phyloP scores from a whole-genome alignment of 805 yeast genomes.

The Cyberlindnera misumaiensis region DNA sequence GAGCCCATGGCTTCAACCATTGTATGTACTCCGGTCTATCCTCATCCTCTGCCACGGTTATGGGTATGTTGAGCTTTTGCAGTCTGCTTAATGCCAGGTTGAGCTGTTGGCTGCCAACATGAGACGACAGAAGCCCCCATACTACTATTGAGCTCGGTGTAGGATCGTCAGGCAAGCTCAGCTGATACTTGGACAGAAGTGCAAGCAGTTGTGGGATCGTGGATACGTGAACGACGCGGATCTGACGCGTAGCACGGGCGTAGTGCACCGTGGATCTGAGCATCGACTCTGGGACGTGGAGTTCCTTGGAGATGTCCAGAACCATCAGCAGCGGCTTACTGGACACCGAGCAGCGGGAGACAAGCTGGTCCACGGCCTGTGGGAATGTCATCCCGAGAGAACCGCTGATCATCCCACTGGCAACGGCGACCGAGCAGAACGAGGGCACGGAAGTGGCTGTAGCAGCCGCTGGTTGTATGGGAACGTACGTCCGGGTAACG shows the following conservation, averaged over 20 bases:
- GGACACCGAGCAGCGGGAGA: no score
- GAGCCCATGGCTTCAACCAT: neutral
- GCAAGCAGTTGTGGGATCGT: constrained; percentile 3
- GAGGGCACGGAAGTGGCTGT: no score
- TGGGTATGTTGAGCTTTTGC: neutral
- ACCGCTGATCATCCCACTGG: neutral
- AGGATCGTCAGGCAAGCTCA: neutral
- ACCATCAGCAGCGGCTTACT: constrained; percentile 2
- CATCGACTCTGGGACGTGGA: constrained; percentile 3
- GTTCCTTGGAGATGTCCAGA: constrained; percentile 2
- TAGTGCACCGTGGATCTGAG: constrained; percentile 12
- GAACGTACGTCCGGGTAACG: no score
- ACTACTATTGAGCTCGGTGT: constrained; percentile 1
- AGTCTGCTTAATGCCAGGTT: constrained; percentile 6
- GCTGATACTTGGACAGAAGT: constrained; percentile 1
- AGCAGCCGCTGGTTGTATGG: no score
- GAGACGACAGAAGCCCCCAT: constrained; percentile 5
- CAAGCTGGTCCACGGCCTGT: neutral
- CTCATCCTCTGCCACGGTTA: neutral
- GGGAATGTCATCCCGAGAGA: neutral
- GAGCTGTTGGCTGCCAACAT: neutral
- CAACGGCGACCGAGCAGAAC: no score
- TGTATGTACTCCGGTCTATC: neutral
- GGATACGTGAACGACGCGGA: constrained; percentile 5
- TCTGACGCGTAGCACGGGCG: neutral